These are phyloP conservation scores for Suillus subalutaceus DNA, from an alignment of 768 basidiomycete genomes.

Conservation along the genomic window DNA sequence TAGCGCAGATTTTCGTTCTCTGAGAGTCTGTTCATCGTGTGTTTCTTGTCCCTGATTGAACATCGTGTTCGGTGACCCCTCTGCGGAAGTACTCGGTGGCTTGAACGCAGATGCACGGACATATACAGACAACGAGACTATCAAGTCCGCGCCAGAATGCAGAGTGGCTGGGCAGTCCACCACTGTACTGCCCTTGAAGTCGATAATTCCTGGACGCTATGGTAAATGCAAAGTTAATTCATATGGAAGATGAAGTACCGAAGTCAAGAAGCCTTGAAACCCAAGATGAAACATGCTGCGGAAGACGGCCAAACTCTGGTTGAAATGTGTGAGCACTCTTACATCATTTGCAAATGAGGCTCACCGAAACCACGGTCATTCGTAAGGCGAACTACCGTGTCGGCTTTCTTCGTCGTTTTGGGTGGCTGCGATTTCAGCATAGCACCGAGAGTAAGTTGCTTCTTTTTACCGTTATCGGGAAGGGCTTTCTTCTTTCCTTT, in stretches of 20 bases:
- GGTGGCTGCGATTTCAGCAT: conserved; percentile 64
- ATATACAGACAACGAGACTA: conserved; percentile 76
- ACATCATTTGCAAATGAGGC: conserved; percentile 13
- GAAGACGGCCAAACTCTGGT: conserved; percentile 79
- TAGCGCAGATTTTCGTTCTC: conserved; percentile 79
- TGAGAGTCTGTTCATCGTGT: conserved; percentile 71
- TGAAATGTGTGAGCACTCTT: conserved; percentile 4
- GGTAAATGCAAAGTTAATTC: neutral
- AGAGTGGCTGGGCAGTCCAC: conserved; percentile 76
- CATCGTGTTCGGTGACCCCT: conserved; percentile 36
- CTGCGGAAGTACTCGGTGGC: conserved; percentile 37
- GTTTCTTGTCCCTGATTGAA: conserved; percentile 85
- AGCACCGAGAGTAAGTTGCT: conserved; percentile 63
- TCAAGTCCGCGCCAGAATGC: conserved; percentile 74
- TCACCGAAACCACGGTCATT: conserved; percentile 69
- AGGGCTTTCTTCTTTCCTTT: conserved; percentile 40
- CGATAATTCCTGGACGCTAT: conserved; percentile 53
- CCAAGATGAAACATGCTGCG: conserved; percentile 72
- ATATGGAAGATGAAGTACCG: conserved; percentile 39
- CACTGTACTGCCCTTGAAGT: conserved; percentile 70
- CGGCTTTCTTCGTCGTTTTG: conserved; percentile 50
- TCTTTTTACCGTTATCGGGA: conserved; percentile 45
- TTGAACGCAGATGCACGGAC: conserved; percentile 72
- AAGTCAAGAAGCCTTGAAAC: conserved; percentile 73
- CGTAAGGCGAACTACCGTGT: conserved; percentile 68